A percentile compares a stretch with the other conserved stretches of the same genome.
These are phyloP conservation scores for Melampsora occidentalis DNA, from an alignment of 1,284 basidiomycete species.

Conservation along the genomic window DNA sequence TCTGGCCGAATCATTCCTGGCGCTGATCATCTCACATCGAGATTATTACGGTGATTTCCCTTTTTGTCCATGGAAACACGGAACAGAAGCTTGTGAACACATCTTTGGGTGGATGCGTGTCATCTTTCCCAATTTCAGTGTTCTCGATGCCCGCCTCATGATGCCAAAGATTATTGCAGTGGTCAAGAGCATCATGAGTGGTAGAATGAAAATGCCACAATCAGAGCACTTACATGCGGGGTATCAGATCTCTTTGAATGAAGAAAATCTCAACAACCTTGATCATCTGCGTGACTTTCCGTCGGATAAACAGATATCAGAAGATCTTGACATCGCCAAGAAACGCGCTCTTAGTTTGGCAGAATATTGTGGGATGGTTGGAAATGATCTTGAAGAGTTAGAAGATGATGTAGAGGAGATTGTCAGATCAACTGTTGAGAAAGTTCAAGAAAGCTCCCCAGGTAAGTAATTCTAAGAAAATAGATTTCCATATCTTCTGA, in stretches of 20 bases:
- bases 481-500: conserved; percentile 2
- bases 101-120: too few relatives aligned
- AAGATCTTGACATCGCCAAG: conserved; percentile 5
- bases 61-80: conserved; percentile 28
- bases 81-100: conserved; percentile 27
- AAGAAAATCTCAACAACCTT: conserved; percentile 5
- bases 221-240: conserved; percentile 14
- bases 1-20: conserved; percentile 8
- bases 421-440: too few relatives aligned
- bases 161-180: conserved; percentile 26
- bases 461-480: neutral
- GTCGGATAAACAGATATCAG: conserved; percentile 7
- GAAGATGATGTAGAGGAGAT: too few relatives aligned
- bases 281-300: conserved; percentile 15
- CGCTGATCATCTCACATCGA: conserved; percentile 20
- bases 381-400: too few relatives aligned
- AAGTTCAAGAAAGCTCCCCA: too few relatives aligned
- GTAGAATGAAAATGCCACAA: conserved; percentile 27
- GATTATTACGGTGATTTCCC: conserved; percentile 5
- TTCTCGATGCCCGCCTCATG: conserved; percentile 19
- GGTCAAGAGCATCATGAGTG: conserved; percentile 22
- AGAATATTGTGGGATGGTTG: conserved; percentile 3
- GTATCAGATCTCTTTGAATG: conserved; percentile 14
- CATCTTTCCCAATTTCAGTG: conserved; percentile 24
- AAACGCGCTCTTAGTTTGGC: neutral